Evolutionary conservation across 129 eudicot genomes (phyloP).

Genomic region (Scalesia atractyloides): DNA sequence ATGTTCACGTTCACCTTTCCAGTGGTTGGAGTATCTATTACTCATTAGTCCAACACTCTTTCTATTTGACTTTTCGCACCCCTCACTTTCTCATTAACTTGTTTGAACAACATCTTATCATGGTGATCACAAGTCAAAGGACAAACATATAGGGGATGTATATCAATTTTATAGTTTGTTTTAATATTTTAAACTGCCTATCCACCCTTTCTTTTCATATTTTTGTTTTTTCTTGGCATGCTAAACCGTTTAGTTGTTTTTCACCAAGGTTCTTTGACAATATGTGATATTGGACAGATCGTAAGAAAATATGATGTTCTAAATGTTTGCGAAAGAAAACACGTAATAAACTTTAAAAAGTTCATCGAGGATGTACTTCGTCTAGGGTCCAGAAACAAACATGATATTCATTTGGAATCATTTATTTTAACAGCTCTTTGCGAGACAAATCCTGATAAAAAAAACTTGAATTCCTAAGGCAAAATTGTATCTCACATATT

Average conservation of each 20-base stretch:
- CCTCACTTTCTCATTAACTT: conserved; percentile 15
- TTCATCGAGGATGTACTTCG: no score
- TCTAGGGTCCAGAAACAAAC: no score
- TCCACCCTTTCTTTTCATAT: neutral
- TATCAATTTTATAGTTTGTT: neutral
- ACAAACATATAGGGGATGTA: neutral
- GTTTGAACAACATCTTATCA: conserved; percentile 3
- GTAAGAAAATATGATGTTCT: neutral
- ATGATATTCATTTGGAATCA: no score
- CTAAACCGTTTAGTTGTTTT: neutral
- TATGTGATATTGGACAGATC: neutral
- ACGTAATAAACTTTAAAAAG: neutral
- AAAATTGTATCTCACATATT: neutral
- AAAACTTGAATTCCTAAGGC: neutral
- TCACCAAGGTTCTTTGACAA: neutral
- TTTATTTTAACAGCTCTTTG: neutral
- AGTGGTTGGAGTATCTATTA: conserved; percentile 22
- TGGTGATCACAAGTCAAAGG: neutral
- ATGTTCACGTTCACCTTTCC: conserved; percentile 22
- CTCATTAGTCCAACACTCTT: conserved; percentile 31
- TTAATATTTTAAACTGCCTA: neutral
- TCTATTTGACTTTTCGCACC: conserved; percentile 34
- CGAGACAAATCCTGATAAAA: neutral
- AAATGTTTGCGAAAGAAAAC: neutral
- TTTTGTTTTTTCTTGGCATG: neutral